Conservation (phyloP, 306 rosid genomes). For the Glycyrrhiza uralensis region DNA sequence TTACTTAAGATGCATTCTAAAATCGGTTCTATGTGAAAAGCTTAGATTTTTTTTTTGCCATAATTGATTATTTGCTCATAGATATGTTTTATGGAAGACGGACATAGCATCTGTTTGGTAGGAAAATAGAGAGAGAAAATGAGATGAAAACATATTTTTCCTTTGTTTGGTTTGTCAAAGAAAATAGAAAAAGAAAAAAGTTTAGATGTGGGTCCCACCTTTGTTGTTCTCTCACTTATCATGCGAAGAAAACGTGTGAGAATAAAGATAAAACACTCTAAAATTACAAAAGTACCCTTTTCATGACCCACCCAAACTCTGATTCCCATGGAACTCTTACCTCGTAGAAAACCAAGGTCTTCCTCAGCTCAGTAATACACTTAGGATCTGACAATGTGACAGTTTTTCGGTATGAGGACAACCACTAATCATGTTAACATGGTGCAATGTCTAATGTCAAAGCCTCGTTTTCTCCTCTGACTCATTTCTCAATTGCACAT, state of each 20-base stretch:
- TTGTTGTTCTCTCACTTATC: background rate
- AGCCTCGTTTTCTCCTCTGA: slow-evolving; percentile 52
- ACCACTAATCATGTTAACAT: background rate
- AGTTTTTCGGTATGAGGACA: too few species aligned
- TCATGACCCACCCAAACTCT: background rate
- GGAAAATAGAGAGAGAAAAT: background rate
- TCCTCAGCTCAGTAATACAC: too few species aligned
- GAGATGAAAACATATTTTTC: too few species aligned
- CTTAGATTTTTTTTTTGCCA: background rate
- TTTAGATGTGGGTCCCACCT: background rate
- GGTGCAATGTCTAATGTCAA: slow-evolving; percentile 31
- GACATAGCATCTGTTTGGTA: background rate
- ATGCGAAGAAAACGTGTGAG: background rate
- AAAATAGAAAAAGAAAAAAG: background rate
- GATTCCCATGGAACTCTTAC: background rate
- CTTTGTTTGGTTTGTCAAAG: background rate
- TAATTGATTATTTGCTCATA: background rate
- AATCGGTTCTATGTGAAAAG: background rate
- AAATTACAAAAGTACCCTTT: background rate
- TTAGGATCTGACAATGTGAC: too few species aligned
- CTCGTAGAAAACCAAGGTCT: too few species aligned
- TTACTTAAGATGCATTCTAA: background rate
- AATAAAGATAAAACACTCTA: background rate
- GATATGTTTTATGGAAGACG: background rate
- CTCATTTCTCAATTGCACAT: slow-evolving; percentile 36